Evolutionary conservation across 768 basidiomycete species (phyloP).

Genomic region (Tulasnella sp.): DNA sequence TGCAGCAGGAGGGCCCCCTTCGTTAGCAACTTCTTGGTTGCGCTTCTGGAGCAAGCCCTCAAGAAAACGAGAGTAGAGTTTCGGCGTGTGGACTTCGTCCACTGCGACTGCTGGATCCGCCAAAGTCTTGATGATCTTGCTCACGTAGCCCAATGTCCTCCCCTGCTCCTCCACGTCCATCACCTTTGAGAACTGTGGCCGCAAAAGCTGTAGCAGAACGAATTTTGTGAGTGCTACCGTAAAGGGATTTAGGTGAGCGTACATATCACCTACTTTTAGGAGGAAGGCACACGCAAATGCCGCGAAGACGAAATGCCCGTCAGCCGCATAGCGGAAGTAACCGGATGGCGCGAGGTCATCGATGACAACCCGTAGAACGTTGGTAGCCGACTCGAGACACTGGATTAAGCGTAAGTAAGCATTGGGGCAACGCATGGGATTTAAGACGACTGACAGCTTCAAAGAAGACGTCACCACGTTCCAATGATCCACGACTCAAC

Average conservation of each 20-base stretch:
- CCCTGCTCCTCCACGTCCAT: conserved; percentile 53
- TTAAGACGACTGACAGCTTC: conserved; percentile 43
- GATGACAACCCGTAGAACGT: conserved; percentile 54
- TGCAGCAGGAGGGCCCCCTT: conserved; percentile 17
- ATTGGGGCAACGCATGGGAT: not conserved
- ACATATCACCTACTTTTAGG: conserved; percentile 59
- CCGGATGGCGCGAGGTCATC: conserved; percentile 57
- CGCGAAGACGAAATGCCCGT: conserved; percentile 72
- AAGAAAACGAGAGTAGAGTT: conserved; percentile 70
- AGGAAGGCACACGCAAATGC: conserved; percentile 77
- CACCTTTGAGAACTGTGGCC: conserved; percentile 60
- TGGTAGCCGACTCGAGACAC: conserved; percentile 63
- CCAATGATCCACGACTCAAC: conserved; percentile 55
- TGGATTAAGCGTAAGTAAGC: conserved; percentile 22
- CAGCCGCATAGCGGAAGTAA: conserved; percentile 69
- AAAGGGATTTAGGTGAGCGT: not conserved
- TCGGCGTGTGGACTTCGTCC: conserved; percentile 72
- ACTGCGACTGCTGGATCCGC: conserved; percentile 65
- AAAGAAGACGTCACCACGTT: conserved; percentile 55
- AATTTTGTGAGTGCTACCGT: not conserved
- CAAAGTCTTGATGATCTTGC: conserved; percentile 59
- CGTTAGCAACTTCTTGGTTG: conserved; percentile 25
- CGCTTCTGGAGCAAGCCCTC: conserved; percentile 51
- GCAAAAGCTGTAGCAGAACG: conserved; percentile 41
- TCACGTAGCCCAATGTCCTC: conserved; percentile 62